Evolutionary conservation across 2,329 filamentous ascomycete species (phyloP), one percentile per base, ranked within the genome.

Genomic region (Ophiostoma tasmaniense): DNA sequence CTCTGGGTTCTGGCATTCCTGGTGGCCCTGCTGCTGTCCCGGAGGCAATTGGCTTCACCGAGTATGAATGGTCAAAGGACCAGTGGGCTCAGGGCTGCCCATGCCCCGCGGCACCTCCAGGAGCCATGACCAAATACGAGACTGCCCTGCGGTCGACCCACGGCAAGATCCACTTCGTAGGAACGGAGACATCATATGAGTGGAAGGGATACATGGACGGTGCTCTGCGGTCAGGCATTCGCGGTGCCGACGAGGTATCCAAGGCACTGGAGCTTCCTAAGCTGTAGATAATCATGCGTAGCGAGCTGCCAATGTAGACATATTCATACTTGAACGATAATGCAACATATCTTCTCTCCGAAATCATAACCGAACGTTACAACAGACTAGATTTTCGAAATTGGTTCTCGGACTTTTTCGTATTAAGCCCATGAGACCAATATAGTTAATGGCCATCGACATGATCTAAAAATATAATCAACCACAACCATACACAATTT

Each of bases 191-290:
- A 0, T 79, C 81, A 0, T 77, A 73, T 2, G 79, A 82, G 69
- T 87, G 84, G 84, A 83, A 82, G 68, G 84, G 84, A 0, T 86
- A 86, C 73, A 85, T 87, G 83, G 85, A 87, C 70, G 85, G 85
- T 1, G 85, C 85, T 0, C 76, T 87, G 13, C 73, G 80, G 6
- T 80, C 77, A 66, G 84, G 85, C 1, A 77, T 84, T 69, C 75
- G 81, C 17, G 84, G 78, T 1, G 83, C 83, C 0, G 74, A 74
- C 45, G 81, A 85, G 73, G 80, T 84, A 4, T 14, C 64, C 7
- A 11, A 42, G 14, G 68, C 65, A 1, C 67, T 71, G 30, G 55
- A 42, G n/a, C 61, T 55, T 30, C 66, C 69, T 2, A 68, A 61
- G 62, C 17, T 70, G 50, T 70, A 67, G 50, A 33, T 33, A 33